phyloP scores from a whole-genome alignment of 2,329 filamentous ascomycete genomes.

The Aureobasidium sp. region DNA sequence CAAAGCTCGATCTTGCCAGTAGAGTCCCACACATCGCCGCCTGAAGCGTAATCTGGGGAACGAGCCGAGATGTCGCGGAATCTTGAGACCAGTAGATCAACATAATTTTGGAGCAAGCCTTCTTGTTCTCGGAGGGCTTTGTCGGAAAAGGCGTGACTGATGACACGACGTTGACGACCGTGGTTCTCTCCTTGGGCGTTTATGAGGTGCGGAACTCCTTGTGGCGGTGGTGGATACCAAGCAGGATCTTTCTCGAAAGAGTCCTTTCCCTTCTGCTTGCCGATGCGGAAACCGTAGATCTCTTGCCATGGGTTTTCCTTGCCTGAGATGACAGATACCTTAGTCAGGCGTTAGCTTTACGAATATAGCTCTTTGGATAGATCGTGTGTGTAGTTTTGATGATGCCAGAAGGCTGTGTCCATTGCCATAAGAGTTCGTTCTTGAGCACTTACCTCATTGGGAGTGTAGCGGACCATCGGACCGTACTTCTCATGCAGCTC shows the following conservation, averaged over 20 bases:
- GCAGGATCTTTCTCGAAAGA: constrained; percentile 32
- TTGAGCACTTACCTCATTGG: constrained; percentile 27
- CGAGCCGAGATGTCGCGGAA: constrained; percentile 19
- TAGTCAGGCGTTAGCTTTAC: background rate
- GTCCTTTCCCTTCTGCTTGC: constrained; percentile 29
- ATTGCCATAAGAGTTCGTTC: background rate
- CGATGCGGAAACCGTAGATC: constrained; percentile 35
- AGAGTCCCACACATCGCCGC: constrained; percentile 12
- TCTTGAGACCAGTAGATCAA: constrained; percentile 33
- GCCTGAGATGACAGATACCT: constrained; percentile 36
- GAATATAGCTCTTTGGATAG: background rate
- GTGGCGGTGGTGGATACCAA: constrained; percentile 29
- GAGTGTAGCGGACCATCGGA: constrained; percentile 35
- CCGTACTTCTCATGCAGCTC: constrained; percentile 36
- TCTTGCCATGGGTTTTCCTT: constrained; percentile 36
- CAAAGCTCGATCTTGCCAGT: constrained; percentile 22
- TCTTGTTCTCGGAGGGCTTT: constrained; percentile 37
- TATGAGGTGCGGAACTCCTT: constrained; percentile 20
- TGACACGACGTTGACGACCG: constrained; percentile 29
- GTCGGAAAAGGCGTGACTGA: constrained; percentile 37
- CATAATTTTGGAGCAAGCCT: constrained; percentile 32
- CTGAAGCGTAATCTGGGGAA: background rate
- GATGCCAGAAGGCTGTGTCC: background rate
- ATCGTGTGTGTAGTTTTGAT: background rate
- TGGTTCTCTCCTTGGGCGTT: constrained; percentile 27